These are phyloP conservation scores for Penicillium pancosmium DNA, from an alignment of 495 filamentous ascomycete genomes.

Conservation along the genomic window DNA sequence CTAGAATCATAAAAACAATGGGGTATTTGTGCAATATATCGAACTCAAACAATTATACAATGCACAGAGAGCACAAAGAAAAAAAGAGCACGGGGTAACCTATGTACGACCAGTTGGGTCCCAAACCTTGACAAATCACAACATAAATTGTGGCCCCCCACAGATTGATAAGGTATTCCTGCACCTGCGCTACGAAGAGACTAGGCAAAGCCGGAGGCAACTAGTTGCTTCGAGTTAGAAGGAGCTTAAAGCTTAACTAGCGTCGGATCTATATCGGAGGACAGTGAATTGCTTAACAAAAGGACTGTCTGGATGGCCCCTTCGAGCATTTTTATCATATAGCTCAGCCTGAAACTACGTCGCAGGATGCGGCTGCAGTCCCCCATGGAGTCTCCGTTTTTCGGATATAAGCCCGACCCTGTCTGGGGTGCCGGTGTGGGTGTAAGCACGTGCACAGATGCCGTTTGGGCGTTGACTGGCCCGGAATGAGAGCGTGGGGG, in stretches of 20 bases:
- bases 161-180: constrained; percentile 23
- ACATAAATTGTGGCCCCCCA: not conserved
- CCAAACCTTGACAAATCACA: not conserved
- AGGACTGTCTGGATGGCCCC: not conserved
- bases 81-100: not conserved
- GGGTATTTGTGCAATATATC: not conserved
- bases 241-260: constrained; percentile 3
- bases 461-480: not conserved
- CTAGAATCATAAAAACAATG: not conserved
- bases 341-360: not conserved
- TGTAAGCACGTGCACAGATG: not conserved
- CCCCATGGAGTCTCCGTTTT: constrained; percentile 5
- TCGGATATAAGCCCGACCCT: not conserved
- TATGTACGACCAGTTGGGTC: not conserved
- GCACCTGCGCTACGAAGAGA: constrained; percentile 8
- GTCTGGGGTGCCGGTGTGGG: not conserved
- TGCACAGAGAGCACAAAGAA: not conserved
- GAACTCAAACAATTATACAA: not conserved
- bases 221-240: constrained; percentile 1
- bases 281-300: not conserved
- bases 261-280: constrained; percentile 7
- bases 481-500: no score
- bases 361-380: not conserved
- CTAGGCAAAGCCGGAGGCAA: not conserved
- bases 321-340: not conserved